phyloP scores from a whole-genome alignment of 495 filamentous ascomycete genomes.

The Podospora tetraspora region DNA sequence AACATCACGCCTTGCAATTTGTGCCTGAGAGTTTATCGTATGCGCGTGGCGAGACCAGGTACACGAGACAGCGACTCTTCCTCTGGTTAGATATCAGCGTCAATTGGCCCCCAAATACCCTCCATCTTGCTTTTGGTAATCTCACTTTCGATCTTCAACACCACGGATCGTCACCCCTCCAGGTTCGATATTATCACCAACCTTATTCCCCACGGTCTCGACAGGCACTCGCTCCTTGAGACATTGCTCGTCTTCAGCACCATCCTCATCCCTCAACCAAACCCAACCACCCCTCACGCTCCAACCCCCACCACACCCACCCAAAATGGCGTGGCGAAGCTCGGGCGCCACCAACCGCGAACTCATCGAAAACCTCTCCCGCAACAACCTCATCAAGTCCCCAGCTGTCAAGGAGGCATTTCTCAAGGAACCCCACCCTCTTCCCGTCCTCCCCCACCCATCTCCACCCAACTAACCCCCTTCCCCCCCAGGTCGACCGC shows the following conservation, averaged over 20 bases:
- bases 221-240: too few species aligned
- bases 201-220: background rate
- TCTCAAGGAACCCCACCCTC: constrained; percentile 34
- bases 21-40: background rate
- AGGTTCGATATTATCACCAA: background rate
- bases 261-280: background rate
- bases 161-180: too few species aligned
- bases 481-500: constrained; percentile 75
- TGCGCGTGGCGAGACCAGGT: background rate
- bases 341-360: constrained; percentile 71
- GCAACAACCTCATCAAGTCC: constrained; percentile 64
- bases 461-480: background rate
- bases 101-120: background rate
- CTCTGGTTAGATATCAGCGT: background rate
- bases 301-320: background rate
- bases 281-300: background rate
- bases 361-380: constrained; percentile 73
- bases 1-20: constrained; percentile 12
- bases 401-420: constrained; percentile 72
- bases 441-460: too few species aligned
- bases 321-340: constrained; percentile 83
- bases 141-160: background rate
- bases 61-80: background rate
- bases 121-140: background rate
- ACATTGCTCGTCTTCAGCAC: background rate